These are phyloP conservation scores for Phytophthora citrophthora DNA, from an alignment of 352 stramenopile species.

Conservation along the genomic window DNA sequence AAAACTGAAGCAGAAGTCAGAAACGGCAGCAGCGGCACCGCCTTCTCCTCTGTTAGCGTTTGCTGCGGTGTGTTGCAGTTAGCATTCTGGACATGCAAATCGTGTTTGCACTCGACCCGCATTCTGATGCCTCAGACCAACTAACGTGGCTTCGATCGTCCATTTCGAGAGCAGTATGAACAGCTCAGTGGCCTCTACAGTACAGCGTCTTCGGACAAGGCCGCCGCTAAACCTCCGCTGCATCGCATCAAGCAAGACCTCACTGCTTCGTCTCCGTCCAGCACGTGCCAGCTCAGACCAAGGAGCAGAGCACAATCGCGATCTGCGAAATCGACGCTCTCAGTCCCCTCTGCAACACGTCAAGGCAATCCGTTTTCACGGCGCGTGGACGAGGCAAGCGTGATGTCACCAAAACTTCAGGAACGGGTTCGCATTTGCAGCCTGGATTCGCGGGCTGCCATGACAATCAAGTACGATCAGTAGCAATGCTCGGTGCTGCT, in stretches of 20 bases:
- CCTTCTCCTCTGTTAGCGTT: background rate
- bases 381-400: constrained; percentile 22
- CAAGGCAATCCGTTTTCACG: constrained; percentile 4
- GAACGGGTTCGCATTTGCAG: constrained; percentile 1
- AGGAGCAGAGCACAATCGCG: constrained; percentile 24
- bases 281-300: constrained; percentile 24
- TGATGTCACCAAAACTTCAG: constrained; percentile 38
- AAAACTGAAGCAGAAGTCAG: constrained; percentile 27
- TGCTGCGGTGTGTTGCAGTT: background rate
- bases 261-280: constrained; percentile 26
- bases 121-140: background rate
- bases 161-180: background rate
- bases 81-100: constrained; percentile 7
- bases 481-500: background rate
- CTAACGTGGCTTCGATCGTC: background rate
- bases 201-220: background rate
- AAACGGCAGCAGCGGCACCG: constrained; percentile 11
- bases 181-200: too few species aligned
- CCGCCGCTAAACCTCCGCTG: background rate
- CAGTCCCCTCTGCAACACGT: constrained; percentile 10
- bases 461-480: background rate
- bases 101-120: background rate
- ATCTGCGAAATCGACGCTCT: constrained; percentile 29
- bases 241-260: background rate
- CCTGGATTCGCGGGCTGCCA: background rate